Percentiles rank a stretch among this genome's conserved stretches.
phyloP scores from a whole-genome alignment of 345 rosid species.

The Boechera stricta region DNA sequence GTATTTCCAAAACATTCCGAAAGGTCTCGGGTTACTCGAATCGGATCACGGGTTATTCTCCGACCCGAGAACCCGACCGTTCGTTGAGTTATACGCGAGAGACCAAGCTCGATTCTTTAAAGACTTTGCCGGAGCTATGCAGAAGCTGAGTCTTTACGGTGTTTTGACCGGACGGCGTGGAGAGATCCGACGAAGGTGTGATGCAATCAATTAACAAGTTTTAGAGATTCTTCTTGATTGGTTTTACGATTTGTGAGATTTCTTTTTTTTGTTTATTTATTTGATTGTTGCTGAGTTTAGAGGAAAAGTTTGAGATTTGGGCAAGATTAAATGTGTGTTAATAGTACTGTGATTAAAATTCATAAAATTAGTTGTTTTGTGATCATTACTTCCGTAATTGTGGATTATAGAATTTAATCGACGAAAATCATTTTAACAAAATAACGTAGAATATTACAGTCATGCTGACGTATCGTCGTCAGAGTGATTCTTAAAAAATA shows the following conservation, averaged over 20 bases:
- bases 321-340: not conserved
- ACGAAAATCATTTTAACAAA: no score
- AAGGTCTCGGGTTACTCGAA: slow-evolving; percentile 73
- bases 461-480: no score
- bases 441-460: no score
- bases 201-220: slow-evolving; percentile 48
- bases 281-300: not conserved
- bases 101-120: slow-evolving; percentile 67
- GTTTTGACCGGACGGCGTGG: slow-evolving; percentile 79
- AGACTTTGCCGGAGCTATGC: slow-evolving; percentile 78
- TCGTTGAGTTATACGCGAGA: slow-evolving; percentile 68
- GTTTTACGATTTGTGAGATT: not conserved
- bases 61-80: slow-evolving; percentile 67
- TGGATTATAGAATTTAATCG: no score
- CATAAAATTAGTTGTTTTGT: not conserved
- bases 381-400: no score
- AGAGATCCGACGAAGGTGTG: slow-evolving; percentile 89
- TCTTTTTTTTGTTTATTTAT: not conserved
- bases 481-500: no score
- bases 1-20: slow-evolving; percentile 77
- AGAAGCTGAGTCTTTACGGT: slow-evolving; percentile 75
- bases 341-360: not conserved
- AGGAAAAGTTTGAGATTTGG: not conserved
- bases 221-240: not conserved
- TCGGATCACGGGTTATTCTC: slow-evolving; percentile 72